Evolutionary conservation across 2,329 filamentous ascomycete genomes (phyloP), one percentile per base, ranked within the genome.

Genomic region (Aspergillus piperis): DNA sequence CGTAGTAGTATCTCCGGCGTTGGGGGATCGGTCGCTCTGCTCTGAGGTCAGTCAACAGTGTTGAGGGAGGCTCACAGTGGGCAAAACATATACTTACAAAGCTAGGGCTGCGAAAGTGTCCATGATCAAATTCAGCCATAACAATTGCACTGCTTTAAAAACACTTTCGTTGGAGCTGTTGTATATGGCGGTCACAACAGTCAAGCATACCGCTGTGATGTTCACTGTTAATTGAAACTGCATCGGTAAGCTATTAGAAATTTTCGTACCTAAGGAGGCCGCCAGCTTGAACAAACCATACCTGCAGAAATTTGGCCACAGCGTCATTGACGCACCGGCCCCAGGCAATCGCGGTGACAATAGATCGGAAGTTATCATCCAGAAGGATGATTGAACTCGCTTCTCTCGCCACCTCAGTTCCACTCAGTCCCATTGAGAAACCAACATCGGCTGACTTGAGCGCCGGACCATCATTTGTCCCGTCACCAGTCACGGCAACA

Each of bases 91-190:
- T 57, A 38, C 94, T 11, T 91, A 90, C 51, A 19, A 10, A 21
- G 30, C 15, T n/a, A 95, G 81, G n/a, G 91, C 91, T 23, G 91
- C 91, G 57, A 96, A 90, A 0, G 91, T 96, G 69, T 96, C 92
- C 92, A 96, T 96, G 80, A 96, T 96, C 66, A 96, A 81, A 71
- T 96, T 96, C 69, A 96, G 90, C 92, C 92, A 96, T 15, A 96
- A 86, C 68, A 96, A 84, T 75, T 96, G 92, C 15, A 96, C 91
- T 8, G 92, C 91, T 1, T 88, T 94, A 54, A 96, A 80, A 23
- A 96, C 91, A 11, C 62, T 48, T 90, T 74, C 92, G 87, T 5
- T 85, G 78, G 0, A 72, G 70, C 73, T 83, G 91, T 52, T 58
- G 17, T 88, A 85, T 10, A 96, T 90, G 32, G 92, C 90, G 15